Percentiles rank a stretch among this genome's conserved stretches.
Evolutionary conservation across 1,284 basidiomycete genomes (phyloP).

Genomic region (Cutaneotrichosporon cavernicola): DNA sequence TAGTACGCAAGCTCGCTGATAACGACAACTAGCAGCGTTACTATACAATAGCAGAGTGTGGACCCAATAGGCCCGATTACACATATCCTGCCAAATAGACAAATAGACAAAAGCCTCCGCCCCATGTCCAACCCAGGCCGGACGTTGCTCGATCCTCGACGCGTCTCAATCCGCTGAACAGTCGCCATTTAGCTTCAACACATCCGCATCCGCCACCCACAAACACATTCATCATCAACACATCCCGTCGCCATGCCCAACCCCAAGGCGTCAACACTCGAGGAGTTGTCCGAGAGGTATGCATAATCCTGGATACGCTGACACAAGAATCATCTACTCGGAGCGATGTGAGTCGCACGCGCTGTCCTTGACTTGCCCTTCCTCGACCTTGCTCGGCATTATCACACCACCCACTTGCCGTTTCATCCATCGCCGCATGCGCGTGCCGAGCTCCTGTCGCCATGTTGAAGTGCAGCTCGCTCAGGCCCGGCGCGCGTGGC

Average conservation of each 20-base stretch:
- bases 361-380: not conserved
- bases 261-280: constrained; percentile 33
- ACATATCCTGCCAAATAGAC: not conserved
- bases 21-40: not conserved
- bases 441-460: too few species aligned
- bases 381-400: not conserved
- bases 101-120: constrained; percentile 1
- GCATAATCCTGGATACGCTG: constrained; percentile 17
- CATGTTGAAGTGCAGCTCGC: too few species aligned
- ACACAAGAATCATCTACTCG: constrained; percentile 51
- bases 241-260: not conserved
- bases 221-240: not conserved
- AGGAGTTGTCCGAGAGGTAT: constrained; percentile 51
- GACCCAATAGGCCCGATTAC: not conserved
- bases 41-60: not conserved
- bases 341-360: constrained; percentile 45
- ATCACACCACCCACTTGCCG: too few species aligned
- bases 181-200: not conserved
- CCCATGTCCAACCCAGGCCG: not conserved
- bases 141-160: not conserved
- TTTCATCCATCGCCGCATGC: too few species aligned
- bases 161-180: not conserved
- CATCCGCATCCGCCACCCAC: not conserved
- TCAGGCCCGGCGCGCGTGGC: too few species aligned
- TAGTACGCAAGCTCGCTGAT: too few species aligned